A percentile compares a stretch with the other conserved stretches of the same genome.
Conservation (phyloP, 1,139 yeast species). For the Saccharomyces hybrid region DNA sequence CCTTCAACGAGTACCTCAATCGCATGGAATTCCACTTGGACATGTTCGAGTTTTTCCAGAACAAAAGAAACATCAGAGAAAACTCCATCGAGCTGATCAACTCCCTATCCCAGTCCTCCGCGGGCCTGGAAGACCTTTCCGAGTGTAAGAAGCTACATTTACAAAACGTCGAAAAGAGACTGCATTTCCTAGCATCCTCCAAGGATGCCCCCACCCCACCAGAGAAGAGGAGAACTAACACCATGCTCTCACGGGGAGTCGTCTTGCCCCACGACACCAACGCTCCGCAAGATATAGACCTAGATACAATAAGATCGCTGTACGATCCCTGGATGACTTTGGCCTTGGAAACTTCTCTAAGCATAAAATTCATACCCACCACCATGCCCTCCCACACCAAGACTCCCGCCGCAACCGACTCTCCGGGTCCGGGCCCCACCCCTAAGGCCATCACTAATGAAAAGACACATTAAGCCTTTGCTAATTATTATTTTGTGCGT, state of each 20-base stretch:
- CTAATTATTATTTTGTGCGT: neutral
- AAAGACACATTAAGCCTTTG: neutral
- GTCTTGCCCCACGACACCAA: constrained; percentile 14
- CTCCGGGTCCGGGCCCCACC: neutral
- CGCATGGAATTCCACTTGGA: constrained; percentile 34
- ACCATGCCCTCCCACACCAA: constrained; percentile 4
- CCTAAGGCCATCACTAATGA: neutral
- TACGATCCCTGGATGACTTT: constrained; percentile 33
- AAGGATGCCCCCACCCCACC: neutral
- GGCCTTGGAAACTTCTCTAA: constrained; percentile 31
- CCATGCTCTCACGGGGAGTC: too few relatives aligned
- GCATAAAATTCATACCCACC: constrained; percentile 33
- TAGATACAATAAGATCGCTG: constrained; percentile 28
- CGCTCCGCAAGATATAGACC: constrained; percentile 21
- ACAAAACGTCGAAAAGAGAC: neutral
- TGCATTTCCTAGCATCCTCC: neutral
- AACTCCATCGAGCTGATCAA: constrained; percentile 11
- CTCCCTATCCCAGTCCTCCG: constrained; percentile 7
- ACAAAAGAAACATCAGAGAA: constrained; percentile 15
- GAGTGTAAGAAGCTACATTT: neutral
- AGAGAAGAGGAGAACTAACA: neutral
- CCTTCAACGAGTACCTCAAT: constrained; percentile 40
- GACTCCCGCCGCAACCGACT: neutral
- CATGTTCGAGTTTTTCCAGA: constrained; percentile 23
- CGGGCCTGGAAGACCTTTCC: neutral